Conservation (phyloP, 176 grass and related monocot genomes). For the Oryza coarctata region DNA sequence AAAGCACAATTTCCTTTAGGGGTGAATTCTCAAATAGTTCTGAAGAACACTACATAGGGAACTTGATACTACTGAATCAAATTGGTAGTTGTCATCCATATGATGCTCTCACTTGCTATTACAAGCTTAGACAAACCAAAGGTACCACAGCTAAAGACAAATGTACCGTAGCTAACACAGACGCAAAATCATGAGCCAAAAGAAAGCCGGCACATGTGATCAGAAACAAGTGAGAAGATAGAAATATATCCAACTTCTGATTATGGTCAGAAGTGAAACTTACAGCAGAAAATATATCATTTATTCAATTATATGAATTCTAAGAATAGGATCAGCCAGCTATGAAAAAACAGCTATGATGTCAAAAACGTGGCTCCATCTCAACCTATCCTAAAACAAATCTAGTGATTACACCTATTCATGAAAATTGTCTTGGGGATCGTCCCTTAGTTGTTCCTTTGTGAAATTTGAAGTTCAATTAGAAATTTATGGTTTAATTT, state of each 20-base stretch:
- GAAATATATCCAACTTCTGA: background rate
- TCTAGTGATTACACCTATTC: background rate
- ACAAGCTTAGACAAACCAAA: background rate
- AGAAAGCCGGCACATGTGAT: background rate
- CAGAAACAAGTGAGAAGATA: background rate
- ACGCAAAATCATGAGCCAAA: background rate
- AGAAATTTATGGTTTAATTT: background rate
- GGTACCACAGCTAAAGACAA: background rate
- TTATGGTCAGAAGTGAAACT: slow-evolving; percentile 18
- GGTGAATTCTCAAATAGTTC: slow-evolving; percentile 14
- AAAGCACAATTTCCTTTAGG: slow-evolving; percentile 30
- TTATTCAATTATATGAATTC: background rate
- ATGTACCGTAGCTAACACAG: background rate
- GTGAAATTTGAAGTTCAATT: background rate
- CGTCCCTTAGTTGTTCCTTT: background rate
- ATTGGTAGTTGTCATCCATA: too few species aligned
- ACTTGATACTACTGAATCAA: too few species aligned
- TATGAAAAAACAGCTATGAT: background rate
- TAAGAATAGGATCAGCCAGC: background rate
- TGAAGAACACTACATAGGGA: too few species aligned
- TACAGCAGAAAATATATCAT: background rate
- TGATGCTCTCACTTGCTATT: background rate
- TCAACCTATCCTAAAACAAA: slow-evolving; percentile 17
- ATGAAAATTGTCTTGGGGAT: slow-evolving; percentile 19
- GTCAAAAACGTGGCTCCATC: background rate